Percentiles rank a stretch among this genome's conserved stretches.
Conservation (phyloP, 1,284 basidiomycete species). For the Trametes hirsuta region DNA sequence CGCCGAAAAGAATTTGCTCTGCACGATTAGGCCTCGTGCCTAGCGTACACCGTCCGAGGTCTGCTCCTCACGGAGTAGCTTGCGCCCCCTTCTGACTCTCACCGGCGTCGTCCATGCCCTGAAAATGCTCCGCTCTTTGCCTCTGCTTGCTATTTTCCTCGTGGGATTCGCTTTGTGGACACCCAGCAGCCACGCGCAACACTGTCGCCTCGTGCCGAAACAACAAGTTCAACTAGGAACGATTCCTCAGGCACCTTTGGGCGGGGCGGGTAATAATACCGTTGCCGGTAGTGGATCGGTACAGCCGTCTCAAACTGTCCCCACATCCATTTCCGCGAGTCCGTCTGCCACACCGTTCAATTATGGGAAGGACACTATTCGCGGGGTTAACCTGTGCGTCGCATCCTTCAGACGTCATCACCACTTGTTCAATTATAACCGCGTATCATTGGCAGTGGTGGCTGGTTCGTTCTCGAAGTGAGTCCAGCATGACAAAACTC, state of each 20-base stretch:
- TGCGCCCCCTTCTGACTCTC: background rate
- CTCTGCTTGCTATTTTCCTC: constrained; percentile 4
- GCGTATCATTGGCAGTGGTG: constrained; percentile 44
- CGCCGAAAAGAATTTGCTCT: background rate
- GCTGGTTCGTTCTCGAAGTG: constrained; percentile 68
- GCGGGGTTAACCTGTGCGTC: constrained; percentile 67
- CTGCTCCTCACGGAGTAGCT: background rate
- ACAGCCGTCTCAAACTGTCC: constrained; percentile 14
- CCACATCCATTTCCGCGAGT: constrained; percentile 4
- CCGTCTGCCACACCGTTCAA: constrained; percentile 43
- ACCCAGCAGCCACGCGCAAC: constrained; percentile 18
- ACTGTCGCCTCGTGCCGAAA: constrained; percentile 30
- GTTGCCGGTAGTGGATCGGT: constrained; percentile 13
- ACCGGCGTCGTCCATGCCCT: constrained; percentile 2
- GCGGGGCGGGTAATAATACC: constrained; percentile 7
- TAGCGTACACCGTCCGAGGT: background rate
- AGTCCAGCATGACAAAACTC: background rate
- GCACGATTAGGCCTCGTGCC: constrained; percentile 2
- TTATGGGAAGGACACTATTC: constrained; percentile 54
- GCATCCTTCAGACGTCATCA: background rate
- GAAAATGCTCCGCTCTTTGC: constrained; percentile 16
- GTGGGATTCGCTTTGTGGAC: background rate
- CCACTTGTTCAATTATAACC: background rate
- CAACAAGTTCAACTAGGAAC: constrained; percentile 11
- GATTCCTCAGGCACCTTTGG: constrained; percentile 11